Percentiles rank a stretch among this genome's conserved stretches.
Conservation (phyloP, 306 rosid species). For the Mimosa bimucronata region DNA sequence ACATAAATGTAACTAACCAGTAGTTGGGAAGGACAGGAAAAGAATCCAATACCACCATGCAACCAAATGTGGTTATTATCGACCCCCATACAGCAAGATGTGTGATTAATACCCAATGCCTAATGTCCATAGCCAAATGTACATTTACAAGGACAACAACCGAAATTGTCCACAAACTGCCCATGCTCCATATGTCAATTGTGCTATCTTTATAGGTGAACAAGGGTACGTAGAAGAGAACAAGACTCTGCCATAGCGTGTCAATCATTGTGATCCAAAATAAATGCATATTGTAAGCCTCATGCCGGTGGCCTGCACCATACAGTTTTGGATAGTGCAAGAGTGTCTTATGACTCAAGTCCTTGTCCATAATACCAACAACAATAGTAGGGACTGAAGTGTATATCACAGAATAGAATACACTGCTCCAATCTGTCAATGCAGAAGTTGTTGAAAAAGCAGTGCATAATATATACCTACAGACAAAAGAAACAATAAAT, state of each 20-base stretch:
- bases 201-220: slow-evolving; percentile 82
- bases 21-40: slow-evolving; percentile 83
- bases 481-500: slow-evolving; percentile 33
- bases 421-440: slow-evolving; percentile 98
- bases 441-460: slow-evolving; percentile 95
- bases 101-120: slow-evolving; percentile 79
- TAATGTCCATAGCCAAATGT: slow-evolving; percentile 93
- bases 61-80: slow-evolving; percentile 77
- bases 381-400: slow-evolving; percentile 93
- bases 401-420: slow-evolving; percentile 88
- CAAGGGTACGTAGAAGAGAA: slow-evolving; percentile 76
- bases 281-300: slow-evolving; percentile 81
- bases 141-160: slow-evolving; percentile 91
- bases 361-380: slow-evolving; percentile 94
- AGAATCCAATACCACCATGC: slow-evolving; percentile 87
- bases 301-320: slow-evolving; percentile 86
- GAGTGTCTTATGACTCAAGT: slow-evolving; percentile 77
- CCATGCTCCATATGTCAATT: slow-evolving; percentile 94
- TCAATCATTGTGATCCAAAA: slow-evolving; percentile 96
- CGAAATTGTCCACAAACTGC: slow-evolving; percentile 95
- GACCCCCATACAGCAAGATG: slow-evolving; percentile 97
- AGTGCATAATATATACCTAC: slow-evolving; percentile 87
- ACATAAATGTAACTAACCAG: slow-evolving; percentile 67
- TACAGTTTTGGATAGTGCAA: slow-evolving; percentile 79
- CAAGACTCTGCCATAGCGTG: slow-evolving; percentile 99